Conservation (phyloP, 495 filamentous ascomycete species). For the Lineolata rhizophorae region DNA sequence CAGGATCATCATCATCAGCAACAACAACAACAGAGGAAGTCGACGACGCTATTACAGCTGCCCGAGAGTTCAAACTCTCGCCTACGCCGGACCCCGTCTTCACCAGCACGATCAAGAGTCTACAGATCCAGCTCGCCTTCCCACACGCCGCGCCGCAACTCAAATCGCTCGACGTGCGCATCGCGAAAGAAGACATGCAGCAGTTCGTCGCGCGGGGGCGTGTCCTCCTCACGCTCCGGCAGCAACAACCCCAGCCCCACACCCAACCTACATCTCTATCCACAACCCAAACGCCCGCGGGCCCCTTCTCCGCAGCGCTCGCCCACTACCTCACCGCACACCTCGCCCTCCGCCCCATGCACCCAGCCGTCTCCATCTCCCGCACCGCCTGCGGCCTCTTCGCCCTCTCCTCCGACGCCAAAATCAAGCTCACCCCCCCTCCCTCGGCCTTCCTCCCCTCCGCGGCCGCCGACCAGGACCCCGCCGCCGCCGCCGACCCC, state of each 20-base stretch:
- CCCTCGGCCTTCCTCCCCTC: too few relatives aligned
- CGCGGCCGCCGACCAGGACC: too few relatives aligned
- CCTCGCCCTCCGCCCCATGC: conserved; percentile 11
- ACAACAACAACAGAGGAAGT: too few relatives aligned
- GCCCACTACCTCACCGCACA: conserved; percentile 11
- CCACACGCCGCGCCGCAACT: conserved; percentile 7
- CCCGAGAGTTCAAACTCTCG: too few relatives aligned
- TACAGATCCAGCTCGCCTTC: conserved; percentile 15
- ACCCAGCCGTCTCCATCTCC: conserved; percentile 10
- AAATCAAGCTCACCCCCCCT: conserved; percentile 9
- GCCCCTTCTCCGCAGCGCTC: conserved; percentile 14
- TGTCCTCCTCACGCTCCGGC: background rate
- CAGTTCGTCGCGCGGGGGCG: conserved; percentile 10
- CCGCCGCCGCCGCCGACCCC: background rate
- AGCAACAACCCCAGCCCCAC: conserved; percentile 1
- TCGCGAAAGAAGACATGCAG: conserved; percentile 10
- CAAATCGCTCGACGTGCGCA: conserved; percentile 14
- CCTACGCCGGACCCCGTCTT: conserved; percentile 5
- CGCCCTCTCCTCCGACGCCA: conserved; percentile 10
- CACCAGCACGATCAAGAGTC: conserved; percentile 2
- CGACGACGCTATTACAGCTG: too few relatives aligned
- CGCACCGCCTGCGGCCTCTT: conserved; percentile 12
- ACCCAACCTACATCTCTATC: too few relatives aligned
- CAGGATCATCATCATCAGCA: too few relatives aligned
- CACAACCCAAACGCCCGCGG: background rate